These are phyloP conservation scores for Leccinum pachyderme DNA, from an alignment of 1,284 basidiomycete genomes.

Conservation along the genomic window DNA sequence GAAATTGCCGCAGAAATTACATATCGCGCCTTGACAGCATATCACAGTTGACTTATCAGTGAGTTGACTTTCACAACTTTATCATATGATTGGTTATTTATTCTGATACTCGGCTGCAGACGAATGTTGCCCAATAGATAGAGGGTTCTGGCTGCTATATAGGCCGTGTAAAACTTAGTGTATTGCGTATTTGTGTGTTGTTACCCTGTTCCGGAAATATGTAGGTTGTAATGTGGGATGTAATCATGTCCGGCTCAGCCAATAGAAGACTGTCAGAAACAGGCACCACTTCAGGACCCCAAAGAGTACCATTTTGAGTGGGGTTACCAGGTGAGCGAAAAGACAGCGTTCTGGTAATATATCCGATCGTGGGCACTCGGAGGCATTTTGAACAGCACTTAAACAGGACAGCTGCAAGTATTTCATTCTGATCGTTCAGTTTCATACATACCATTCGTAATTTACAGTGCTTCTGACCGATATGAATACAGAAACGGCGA, in stretches of 20 bases:
- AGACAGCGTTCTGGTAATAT: background rate
- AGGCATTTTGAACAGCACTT: background rate
- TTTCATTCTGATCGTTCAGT: background rate
- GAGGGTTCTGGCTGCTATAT: background rate
- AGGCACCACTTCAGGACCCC: background rate
- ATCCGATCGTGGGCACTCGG: background rate
- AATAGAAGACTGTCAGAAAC: background rate
- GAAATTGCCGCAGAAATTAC: conserved; percentile 30
- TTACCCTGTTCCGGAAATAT: background rate
- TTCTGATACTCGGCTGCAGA: background rate
- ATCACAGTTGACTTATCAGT: conserved; percentile 15
- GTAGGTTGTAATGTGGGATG: conserved; percentile 9
- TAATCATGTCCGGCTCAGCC: conserved; percentile 2
- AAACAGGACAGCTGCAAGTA: background rate
- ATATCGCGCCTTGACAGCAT: conserved; percentile 23
- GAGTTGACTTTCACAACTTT: conserved; percentile 4
- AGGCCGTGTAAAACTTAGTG: background rate
- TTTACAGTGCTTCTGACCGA: background rate
- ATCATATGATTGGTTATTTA: background rate
- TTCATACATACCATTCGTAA: background rate
- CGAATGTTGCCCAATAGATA: background rate
- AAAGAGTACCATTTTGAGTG: background rate
- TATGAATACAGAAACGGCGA: background rate
- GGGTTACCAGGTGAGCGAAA: background rate
- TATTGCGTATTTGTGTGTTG: conserved; percentile 1